Percentiles rank a stretch among this genome's conserved stretches.
Conservation (phyloP, 1,284 basidiomycete species). For the Austropuccinia psidii region DNA sequence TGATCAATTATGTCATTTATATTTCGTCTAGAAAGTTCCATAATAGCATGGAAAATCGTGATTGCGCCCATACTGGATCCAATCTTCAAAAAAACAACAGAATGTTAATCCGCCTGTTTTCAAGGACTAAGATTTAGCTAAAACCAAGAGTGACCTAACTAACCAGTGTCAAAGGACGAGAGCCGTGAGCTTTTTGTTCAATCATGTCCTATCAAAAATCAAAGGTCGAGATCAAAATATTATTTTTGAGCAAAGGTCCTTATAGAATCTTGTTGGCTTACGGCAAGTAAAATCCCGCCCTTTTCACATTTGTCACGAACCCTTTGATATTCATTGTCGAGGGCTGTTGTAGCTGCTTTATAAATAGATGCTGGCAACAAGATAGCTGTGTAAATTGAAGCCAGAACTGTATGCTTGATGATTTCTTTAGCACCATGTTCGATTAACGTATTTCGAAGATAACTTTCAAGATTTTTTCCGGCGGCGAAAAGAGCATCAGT, state of each 20-base stretch:
- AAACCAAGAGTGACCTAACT: too few species aligned
- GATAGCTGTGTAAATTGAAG: conserved; percentile 21
- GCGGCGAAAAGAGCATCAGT: conserved; percentile 12
- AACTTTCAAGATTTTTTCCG: conserved; percentile 24
- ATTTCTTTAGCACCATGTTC: conserved; percentile 28
- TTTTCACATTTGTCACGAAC: conserved; percentile 35
- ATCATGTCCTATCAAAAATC: conserved; percentile 20
- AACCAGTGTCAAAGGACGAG: conserved; percentile 31
- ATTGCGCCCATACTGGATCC: conserved; percentile 55
- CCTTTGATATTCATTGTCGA: conserved; percentile 35
- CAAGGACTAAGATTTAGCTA: too few species aligned
- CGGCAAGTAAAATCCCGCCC: conserved; percentile 26
- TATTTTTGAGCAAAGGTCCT: not conserved
- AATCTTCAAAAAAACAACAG: conserved; percentile 47
- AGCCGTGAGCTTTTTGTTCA: conserved; percentile 28
- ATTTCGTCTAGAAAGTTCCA: conserved; percentile 48
- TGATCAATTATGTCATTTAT: conserved; percentile 51
- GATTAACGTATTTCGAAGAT: conserved; percentile 12
- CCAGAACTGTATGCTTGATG: conserved; percentile 24
- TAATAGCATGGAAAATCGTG: conserved; percentile 53
- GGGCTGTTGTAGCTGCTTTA: conserved; percentile 21
- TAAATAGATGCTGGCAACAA: conserved; percentile 28
- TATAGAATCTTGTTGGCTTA: not conserved
- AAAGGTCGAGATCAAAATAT: not conserved
- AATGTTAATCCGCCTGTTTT: too few species aligned